Base-by-base conservation (phyloP, 176 grass and related monocot genomes). In the Microstegium vimineum region DNA sequence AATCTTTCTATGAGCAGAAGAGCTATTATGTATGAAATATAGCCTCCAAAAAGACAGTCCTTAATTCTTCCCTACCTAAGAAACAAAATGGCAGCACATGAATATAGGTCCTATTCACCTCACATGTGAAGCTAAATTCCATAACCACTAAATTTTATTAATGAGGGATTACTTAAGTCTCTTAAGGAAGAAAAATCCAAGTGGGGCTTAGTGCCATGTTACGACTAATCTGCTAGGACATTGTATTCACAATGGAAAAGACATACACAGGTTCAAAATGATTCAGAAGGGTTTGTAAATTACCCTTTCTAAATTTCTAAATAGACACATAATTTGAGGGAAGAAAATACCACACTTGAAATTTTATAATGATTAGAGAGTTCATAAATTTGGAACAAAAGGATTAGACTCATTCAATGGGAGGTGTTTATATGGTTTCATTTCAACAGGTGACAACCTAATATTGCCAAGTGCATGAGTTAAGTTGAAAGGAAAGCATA, bases 401-500 rank as follows among this genome's bases (percentile, higher is more conserved):
- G 7, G 7, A 34, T 11, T 5, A 52, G 69, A 41, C 2, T 37
- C 3, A 7, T 51, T 16, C 6, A 35, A 66, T 16, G 62, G 47
- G 6, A 79, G 18, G 3, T 51, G 18, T 22, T 54, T 49, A 49
- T 54, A 54, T 54, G 49, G 49, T 54, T 54, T 54, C 18, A 45
- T 63, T 86, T 62, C 62, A 64, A 65, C 10, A 67, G 41, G 16
- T 1, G 27, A 23, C 13, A 71, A 34, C 18, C 14, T 42, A 22
- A 57, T 54, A 66, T 42, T 61, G 28, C 52, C 42, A 5, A 27
- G 23, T 37, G 51, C 38, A 61, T 62, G 67, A 64, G 15, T 66
- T 20, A 76, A 62, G 38, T 54, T 9, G 22, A 74, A 74, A 83
- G n/a, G 22, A 74, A 65, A 65, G 30, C 59, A 57, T 85, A 84